A percentile compares a stretch with the other conserved stretches of the same genome.
These are phyloP conservation scores for Rhodomyrtus psidioides DNA, from an alignment of 441 rosid species.

Conservation along the genomic window DNA sequence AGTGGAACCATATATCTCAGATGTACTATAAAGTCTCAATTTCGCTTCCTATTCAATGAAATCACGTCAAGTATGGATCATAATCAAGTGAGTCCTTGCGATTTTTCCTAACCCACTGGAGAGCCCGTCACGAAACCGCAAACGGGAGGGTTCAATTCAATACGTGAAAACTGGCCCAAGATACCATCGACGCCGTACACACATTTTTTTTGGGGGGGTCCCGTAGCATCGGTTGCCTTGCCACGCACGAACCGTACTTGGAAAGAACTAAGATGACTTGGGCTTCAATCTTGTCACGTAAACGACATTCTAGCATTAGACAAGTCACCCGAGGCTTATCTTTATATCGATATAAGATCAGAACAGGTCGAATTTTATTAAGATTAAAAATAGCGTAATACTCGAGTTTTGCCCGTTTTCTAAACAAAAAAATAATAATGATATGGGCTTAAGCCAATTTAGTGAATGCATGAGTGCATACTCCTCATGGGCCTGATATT, in stretches of 20 bases:
- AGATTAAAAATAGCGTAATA: not conserved
- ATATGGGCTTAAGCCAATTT: not conserved
- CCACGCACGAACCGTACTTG: not conserved
- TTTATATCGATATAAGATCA: rapidly evolving
- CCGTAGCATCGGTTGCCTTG: not conserved
- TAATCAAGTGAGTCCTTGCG: not conserved
- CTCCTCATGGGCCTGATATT: not conserved
- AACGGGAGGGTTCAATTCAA: not conserved
- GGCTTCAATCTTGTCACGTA: not conserved
- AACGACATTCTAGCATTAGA: not conserved
- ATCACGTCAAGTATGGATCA: not conserved
- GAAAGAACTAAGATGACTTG: not conserved
- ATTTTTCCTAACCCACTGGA: too few relatives aligned
- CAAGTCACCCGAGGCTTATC: not conserved
- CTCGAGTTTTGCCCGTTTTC: too few relatives aligned
- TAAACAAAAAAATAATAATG: not conserved
- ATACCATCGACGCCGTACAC: not conserved
- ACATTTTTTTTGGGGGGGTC: too few relatives aligned
- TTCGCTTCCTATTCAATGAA: not conserved
- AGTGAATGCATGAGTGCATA: not conserved
- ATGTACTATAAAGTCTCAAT: not conserved
- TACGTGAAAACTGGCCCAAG: not conserved
- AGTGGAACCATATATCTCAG: not conserved
- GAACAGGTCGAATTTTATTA: not conserved
- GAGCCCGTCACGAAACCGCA: not conserved